A percentile compares a stretch with the other conserved stretches of the same genome.
phyloP scores from a whole-genome alignment of 176 grass and related monocot genomes.

The Raddia guianensis region DNA sequence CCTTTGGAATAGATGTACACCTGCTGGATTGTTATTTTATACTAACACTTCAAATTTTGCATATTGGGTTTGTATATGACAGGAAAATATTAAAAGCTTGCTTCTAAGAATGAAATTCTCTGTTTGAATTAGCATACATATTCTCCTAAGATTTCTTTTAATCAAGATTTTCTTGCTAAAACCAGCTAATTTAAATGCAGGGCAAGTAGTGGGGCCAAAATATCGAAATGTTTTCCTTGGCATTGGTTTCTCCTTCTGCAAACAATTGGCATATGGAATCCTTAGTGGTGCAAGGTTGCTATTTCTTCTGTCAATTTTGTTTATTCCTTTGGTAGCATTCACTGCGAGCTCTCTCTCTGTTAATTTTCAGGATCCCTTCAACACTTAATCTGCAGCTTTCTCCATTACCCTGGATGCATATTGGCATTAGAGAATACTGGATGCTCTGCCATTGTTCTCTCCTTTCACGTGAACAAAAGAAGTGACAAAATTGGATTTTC shows the following conservation, averaged over 20 bases:
- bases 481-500: slow-evolving; percentile 7
- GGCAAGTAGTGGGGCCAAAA: slow-evolving; percentile 60
- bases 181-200: slow-evolving; percentile 46
- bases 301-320: slow-evolving; percentile 6
- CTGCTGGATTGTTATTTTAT: slow-evolving; percentile 18
- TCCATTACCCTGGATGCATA: slow-evolving; percentile 66
- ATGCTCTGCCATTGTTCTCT: slow-evolving; percentile 51
- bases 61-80: not conserved
- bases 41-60: slow-evolving; percentile 16
- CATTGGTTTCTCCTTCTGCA: slow-evolving; percentile 69
- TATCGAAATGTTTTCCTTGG: slow-evolving; percentile 58
- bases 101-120: slow-evolving; percentile 21
- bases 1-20: not conserved
- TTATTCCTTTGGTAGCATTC: not conserved
- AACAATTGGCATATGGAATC: slow-evolving; percentile 66
- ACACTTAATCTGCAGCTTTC: slow-evolving; percentile 50
- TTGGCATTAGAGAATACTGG: slow-evolving; percentile 72
- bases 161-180: slow-evolving; percentile 30
- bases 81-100: not conserved
- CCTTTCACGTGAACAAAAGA: slow-evolving; percentile 37
- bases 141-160: slow-evolving; percentile 7
- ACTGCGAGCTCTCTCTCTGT: slow-evolving; percentile 9
- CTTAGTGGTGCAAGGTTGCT: slow-evolving; percentile 81
- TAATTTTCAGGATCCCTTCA: slow-evolving; percentile 64
- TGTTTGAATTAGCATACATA: not conserved